Evolutionary conservation across 139 green algal genomes (phyloP).

Genomic region (Nannochloris sp.): DNA sequence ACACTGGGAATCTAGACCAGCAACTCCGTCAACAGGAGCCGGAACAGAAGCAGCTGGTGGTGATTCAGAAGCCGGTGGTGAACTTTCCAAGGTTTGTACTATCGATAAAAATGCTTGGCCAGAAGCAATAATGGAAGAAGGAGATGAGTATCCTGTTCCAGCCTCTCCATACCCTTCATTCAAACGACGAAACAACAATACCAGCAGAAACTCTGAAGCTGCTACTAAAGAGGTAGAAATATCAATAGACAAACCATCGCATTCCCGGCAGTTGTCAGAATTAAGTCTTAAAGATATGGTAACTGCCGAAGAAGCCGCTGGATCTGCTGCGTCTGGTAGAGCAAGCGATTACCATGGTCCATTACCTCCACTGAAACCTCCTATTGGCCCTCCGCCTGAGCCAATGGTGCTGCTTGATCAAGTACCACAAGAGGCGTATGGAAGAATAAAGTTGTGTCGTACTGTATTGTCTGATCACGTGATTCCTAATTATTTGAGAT

Average conservation of each 20-base stretch:
- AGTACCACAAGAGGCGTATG: conserved; percentile 43
- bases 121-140: neutral
- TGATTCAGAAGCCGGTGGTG: neutral
- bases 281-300: conserved; percentile 5
- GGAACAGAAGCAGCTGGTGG: neutral
- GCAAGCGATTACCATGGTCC: neutral
- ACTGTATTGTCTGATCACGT: conserved; percentile 75
- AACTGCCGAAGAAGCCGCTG: neutral
- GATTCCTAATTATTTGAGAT: conserved; percentile 57
- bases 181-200: too few relatives aligned
- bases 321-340: neutral
- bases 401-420: conserved; percentile 42
- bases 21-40: neutral
- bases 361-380: conserved; percentile 1
- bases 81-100: neutral
- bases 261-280: neutral
- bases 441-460: conserved; percentile 60
- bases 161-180: too few relatives aligned
- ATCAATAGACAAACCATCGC: neutral
- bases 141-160: neutral
- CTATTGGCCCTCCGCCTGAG: neutral
- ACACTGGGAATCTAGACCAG: neutral
- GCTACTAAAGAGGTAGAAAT: neutral
- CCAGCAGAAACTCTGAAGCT: too few relatives aligned
- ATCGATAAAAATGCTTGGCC: too few relatives aligned